Percentiles rank a stretch among this genome's conserved stretches.
Evolutionary conservation across 1,284 basidiomycete genomes (phyloP).

Genomic region (Rhodotorula sp.): DNA sequence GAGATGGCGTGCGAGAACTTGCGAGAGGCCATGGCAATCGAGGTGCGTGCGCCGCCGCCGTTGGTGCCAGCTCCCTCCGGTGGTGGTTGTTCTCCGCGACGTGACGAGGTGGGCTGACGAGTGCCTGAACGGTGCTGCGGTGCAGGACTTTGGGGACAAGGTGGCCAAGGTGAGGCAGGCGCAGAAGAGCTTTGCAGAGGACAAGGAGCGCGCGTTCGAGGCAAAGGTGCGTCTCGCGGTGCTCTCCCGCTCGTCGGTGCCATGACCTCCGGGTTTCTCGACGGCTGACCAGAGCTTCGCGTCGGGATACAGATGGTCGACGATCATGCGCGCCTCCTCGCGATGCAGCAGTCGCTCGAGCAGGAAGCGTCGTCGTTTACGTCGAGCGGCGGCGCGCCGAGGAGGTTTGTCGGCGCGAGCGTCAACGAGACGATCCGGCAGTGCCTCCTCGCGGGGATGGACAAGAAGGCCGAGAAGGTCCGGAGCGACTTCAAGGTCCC

Average conservation of each 20-base stretch:
- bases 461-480: slow-evolving; percentile 82
- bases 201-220: slow-evolving; percentile 86
- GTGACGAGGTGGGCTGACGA: too few relatives aligned
- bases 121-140: too few relatives aligned
- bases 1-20: slow-evolving; percentile 85
- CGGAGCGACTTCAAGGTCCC: slow-evolving; percentile 84
- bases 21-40: slow-evolving; percentile 55
- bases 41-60: slow-evolving; percentile 60
- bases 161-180: slow-evolving; percentile 74
- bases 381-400: slow-evolving; percentile 55
- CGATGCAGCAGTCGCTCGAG: slow-evolving; percentile 81
- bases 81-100: neutral
- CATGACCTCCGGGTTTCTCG: too few relatives aligned
- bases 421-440: slow-evolving; percentile 77
- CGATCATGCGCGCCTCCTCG: slow-evolving; percentile 74
- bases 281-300: too few relatives aligned
- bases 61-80: neutral
- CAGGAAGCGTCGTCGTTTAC: slow-evolving; percentile 62
- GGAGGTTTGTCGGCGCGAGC: slow-evolving; percentile 73
- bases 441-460: slow-evolving; percentile 73
- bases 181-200: slow-evolving; percentile 89
- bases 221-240: slow-evolving; percentile 65
- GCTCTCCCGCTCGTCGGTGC: neutral
- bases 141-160: slow-evolving; percentile 68
- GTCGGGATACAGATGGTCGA: slow-evolving; percentile 73